phyloP scores from a whole-genome alignment of 768 basidiomycete species.

The Tricholoma furcatifolium region DNA sequence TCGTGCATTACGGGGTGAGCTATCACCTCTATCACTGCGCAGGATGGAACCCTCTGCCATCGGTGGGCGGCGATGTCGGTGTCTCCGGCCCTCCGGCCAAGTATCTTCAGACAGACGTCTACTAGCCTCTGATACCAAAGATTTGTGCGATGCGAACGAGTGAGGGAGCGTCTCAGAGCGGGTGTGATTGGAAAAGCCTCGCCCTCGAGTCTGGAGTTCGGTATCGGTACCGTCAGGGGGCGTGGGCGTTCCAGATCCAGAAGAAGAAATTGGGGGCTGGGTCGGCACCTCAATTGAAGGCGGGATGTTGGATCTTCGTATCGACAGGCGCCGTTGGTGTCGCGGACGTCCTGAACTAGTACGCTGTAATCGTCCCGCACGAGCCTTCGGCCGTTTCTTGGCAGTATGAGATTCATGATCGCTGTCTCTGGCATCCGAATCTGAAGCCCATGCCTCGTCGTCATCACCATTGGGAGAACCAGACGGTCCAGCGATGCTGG shows the following conservation, averaged over 20 bases:
- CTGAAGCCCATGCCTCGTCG: constrained; percentile 70
- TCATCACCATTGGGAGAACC: constrained; percentile 38
- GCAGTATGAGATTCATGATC: background rate
- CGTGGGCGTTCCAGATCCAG: background rate
- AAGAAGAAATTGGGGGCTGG: background rate
- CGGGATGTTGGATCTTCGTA: constrained; percentile 8
- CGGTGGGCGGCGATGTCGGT: constrained; percentile 10
- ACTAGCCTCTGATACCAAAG: background rate
- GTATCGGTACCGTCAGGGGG: constrained; percentile 4
- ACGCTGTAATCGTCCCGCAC: constrained; percentile 5
- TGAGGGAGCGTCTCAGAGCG: background rate
- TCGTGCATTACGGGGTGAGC: constrained; percentile 27
- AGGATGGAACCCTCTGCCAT: constrained; percentile 10
- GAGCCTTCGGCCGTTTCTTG: constrained; percentile 14
- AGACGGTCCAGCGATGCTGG: constrained; percentile 8
- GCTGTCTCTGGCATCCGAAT: constrained; percentile 47
- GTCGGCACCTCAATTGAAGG: constrained; percentile 1
- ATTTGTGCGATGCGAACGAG: background rate
- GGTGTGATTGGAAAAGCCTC: constrained; percentile 1
- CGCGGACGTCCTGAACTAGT: constrained; percentile 8
- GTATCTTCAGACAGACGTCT: background rate
- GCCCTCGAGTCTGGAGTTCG: constrained; percentile 12
- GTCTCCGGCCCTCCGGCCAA: background rate
- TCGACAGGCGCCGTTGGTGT: constrained; percentile 13
- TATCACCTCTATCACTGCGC: constrained; percentile 25